Conservation (phyloP, 1,284 basidiomycete genomes). For the Ustilago tritici region DNA sequence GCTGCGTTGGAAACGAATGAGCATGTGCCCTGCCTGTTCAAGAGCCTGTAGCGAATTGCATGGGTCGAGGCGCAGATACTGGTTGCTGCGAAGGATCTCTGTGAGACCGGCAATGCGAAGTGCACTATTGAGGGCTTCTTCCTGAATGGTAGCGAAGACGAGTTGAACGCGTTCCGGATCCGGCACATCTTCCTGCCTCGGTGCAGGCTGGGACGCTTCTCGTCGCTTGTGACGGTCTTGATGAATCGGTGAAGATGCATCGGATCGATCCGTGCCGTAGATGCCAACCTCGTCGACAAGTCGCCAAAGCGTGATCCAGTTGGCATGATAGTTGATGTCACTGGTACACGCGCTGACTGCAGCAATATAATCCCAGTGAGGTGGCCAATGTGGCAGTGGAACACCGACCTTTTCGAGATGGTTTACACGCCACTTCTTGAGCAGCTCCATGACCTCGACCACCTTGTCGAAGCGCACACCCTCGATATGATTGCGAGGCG, state of each 20-base stretch:
- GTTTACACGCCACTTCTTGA: conserved; percentile 80
- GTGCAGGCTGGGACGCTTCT: background rate
- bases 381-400: conserved; percentile 77
- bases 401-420: conserved; percentile 84
- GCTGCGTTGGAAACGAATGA: conserved; percentile 52
- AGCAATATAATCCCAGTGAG: conserved; percentile 88
- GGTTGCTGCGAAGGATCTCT: conserved; percentile 67
- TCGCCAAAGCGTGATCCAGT: conserved; percentile 75
- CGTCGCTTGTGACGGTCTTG: conserved; percentile 31
- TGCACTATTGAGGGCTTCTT: conserved; percentile 85
- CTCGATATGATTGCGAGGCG: conserved; percentile 78
- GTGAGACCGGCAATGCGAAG: conserved; percentile 86
- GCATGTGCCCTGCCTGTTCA: conserved; percentile 40
- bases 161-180: conserved; percentile 50
- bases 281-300: conserved; percentile 83
- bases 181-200: conserved; percentile 25
- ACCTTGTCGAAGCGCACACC: conserved; percentile 81
- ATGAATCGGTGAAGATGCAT: conserved; percentile 41
- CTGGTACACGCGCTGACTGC: conserved; percentile 81
- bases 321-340: conserved; percentile 86
- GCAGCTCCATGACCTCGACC: conserved; percentile 75
- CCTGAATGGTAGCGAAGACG: conserved; percentile 65
- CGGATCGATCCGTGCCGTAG: conserved; percentile 41
- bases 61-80: conserved; percentile 59
- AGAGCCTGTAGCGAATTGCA: conserved; percentile 45